phyloP scores from a whole-genome alignment of 2,329 filamentous ascomycete species.

The Aspergillus fumigatiaffinis region DNA sequence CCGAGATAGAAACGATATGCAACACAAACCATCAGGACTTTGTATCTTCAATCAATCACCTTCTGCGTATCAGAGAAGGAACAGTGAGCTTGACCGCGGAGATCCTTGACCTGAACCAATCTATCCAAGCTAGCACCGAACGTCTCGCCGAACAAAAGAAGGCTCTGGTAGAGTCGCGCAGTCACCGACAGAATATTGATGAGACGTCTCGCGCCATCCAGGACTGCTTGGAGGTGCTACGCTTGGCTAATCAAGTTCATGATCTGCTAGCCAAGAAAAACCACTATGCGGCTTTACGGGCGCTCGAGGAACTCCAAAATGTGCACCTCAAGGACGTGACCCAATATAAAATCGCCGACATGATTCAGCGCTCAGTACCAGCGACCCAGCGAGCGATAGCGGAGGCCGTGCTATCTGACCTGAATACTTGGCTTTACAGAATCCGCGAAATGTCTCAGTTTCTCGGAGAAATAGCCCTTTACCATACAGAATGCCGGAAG shows the following conservation, averaged over 20 bases:
- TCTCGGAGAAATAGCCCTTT: conserved; percentile 92
- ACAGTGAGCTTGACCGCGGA: conserved; percentile 85
- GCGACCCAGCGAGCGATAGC: conserved; percentile 89
- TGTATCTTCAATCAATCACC: conserved; percentile 84
- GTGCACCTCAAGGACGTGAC: conserved; percentile 93
- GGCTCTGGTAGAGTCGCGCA: conserved; percentile 84
- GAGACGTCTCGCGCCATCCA: conserved; percentile 84
- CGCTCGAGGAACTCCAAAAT: conserved; percentile 91
- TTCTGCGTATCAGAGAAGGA: conserved; percentile 87
- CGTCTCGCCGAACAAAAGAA: conserved; percentile 93
- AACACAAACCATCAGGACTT: conserved; percentile 97
- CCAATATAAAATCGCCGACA: conserved; percentile 88
- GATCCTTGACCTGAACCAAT: conserved; percentile 87
- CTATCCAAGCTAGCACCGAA: conserved; percentile 91
- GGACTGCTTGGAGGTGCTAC: conserved; percentile 86
- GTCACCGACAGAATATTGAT: conserved; percentile 91
- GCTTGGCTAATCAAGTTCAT: conserved; percentile 89
- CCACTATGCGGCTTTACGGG: conserved; percentile 91
- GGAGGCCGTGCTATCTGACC: conserved; percentile 91
- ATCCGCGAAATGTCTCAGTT: conserved; percentile 96
- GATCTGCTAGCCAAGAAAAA: conserved; percentile 89
- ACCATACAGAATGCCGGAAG: conserved; percentile 85
- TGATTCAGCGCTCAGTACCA: conserved; percentile 94
- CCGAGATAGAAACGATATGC: conserved; percentile 90
- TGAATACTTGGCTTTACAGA: conserved; percentile 94